These are phyloP conservation scores for Auricularia auricula-judae DNA, from an alignment of 768 basidiomycete genomes.

Conservation along the genomic window DNA sequence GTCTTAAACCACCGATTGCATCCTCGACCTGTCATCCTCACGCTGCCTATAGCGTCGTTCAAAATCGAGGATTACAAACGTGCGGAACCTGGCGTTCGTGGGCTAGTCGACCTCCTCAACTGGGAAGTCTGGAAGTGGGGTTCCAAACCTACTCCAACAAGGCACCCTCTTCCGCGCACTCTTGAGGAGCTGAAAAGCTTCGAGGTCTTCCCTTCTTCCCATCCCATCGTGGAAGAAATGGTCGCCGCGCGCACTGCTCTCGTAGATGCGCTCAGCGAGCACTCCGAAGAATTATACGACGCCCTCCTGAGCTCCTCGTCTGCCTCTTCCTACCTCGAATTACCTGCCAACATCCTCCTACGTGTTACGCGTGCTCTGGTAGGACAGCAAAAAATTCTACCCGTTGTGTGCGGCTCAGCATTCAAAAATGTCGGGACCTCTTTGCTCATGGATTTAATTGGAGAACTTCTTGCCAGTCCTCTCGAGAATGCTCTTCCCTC, in stretches of 20 bases:
- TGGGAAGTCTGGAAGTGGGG: slow-evolving; percentile 80
- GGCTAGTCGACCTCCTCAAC: slow-evolving; percentile 70
- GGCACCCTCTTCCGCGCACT: slow-evolving; percentile 39
- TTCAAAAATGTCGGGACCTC: slow-evolving; percentile 74
- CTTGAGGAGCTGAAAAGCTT: slow-evolving; percentile 30
- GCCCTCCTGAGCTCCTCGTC: slow-evolving; percentile 43
- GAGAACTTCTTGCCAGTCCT: slow-evolving; percentile 70
- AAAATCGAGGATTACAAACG: slow-evolving; percentile 48
- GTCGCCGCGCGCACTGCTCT: slow-evolving; percentile 56
- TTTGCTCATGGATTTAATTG: slow-evolving; percentile 69
- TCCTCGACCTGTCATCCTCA: slow-evolving; percentile 55
- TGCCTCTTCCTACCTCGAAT: slow-evolving; percentile 56
- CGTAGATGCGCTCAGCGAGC: slow-evolving; percentile 70
- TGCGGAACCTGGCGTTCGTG: slow-evolving; percentile 78
- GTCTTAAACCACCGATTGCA: slow-evolving; percentile 67
- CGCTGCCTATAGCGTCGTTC: slow-evolving; percentile 73
- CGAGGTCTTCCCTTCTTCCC: slow-evolving; percentile 39
- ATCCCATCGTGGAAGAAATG: slow-evolving; percentile 61
- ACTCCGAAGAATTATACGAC: slow-evolving; percentile 74
- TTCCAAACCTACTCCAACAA: slow-evolving; percentile 23
- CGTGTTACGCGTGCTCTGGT: slow-evolving; percentile 60
- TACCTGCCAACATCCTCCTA: slow-evolving; percentile 42
- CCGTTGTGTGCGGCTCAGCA: slow-evolving; percentile 77
- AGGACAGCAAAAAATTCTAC: slow-evolving; percentile 52
- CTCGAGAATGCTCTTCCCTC: slow-evolving; percentile 45